Base-by-base conservation (phyloP, 305 asterid genomes). In the Ajuga reptans region DNA sequence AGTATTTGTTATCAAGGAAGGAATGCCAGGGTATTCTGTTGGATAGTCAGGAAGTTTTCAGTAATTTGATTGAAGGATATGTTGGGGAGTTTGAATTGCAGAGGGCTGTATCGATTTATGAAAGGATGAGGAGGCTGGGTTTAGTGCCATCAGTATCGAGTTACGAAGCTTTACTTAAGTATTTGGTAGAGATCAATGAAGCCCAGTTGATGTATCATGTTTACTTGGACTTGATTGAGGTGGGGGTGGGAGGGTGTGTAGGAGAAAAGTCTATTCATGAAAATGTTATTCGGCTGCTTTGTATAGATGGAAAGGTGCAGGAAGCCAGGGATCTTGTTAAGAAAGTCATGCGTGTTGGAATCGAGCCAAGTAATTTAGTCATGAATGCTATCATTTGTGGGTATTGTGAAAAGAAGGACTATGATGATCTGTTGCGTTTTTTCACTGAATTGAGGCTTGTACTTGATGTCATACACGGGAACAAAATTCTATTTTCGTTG, bases 301-400 rank as follows among this genome's bases (percentile, higher is more conserved):
- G 96, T 61, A 14, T 69, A 16, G 82, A 84, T 66, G 94, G 94
- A 7, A 90, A 75, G 83, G 85, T 90, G 81, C 93, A 85, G 74
- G 95, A 90, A 75, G 93, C 96, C 1, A 81, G 95, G 75, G 74
- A 81, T 72, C 79, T 90, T 69, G 84, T 84, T n/a, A 93, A 78
- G 82, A 80, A 71, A 53, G 55, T 34, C 43, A 41, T n/a, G n/a
- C n/a, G n/a, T n/a, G n/a, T n/a, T n/a, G n/a, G n/a, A n/a, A n/a
- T n/a, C n/a, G n/a, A n/a, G n/a, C n/a, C n/a, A n/a, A n/a, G n/a
- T n/a, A n/a, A n/a, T n/a, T n/a, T n/a, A n/a, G n/a, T n/a, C n/a
- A n/a, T n/a, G n/a, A n/a, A n/a, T n/a, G n/a, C n/a, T n/a, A n/a
- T n/a, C n/a, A n/a, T n/a, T n/a, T n/a, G n/a, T n/a, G n/a, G n/a